A percentile compares a stretch with the other conserved stretches of the same genome.
These are phyloP conservation scores for Kalanchoe fedtschenkoi DNA, from an alignment of 164 flowering plant genomes.

Conservation along the genomic window DNA sequence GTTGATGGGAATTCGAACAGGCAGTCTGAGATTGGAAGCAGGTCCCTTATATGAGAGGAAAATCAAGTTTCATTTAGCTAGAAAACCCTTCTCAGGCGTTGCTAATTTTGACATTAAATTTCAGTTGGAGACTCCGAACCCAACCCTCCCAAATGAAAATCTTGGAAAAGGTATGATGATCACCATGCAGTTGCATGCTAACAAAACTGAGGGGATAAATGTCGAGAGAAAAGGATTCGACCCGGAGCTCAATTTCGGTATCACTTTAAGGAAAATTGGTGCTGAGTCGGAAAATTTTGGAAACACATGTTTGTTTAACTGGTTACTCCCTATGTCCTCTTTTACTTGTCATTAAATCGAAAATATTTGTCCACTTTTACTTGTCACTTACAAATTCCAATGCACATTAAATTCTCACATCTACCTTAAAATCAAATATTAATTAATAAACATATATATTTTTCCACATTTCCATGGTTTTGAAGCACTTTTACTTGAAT, in stretches of 20 bases:
- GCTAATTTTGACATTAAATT: constrained; percentile 20
- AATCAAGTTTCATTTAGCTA: constrained; percentile 52
- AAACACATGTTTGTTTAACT: constrained; percentile 86
- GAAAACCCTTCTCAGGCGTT: constrained; percentile 30
- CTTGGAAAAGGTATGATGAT: neutral
- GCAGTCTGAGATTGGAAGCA: neutral
- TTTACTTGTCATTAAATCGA: too few relatives aligned
- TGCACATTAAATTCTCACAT: too few relatives aligned
- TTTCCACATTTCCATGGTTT: too few relatives aligned
- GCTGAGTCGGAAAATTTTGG: constrained; percentile 11
- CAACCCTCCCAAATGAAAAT: constrained; percentile 14
- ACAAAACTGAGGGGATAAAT: constrained; percentile 25
- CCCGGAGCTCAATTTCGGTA: constrained; percentile 53
- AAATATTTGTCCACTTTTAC: too few relatives aligned
- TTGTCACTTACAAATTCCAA: too few relatives aligned
- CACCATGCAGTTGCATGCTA: constrained; percentile 10
- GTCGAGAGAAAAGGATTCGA: constrained; percentile 34
- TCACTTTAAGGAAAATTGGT: constrained; percentile 47
- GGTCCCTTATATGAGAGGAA: constrained; percentile 23
- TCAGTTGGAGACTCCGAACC: constrained; percentile 58
- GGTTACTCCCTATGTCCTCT: too few relatives aligned
- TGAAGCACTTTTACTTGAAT: too few relatives aligned
- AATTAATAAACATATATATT: too few relatives aligned
- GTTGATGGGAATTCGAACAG: neutral
- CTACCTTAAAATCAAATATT: too few relatives aligned